Base-by-base conservation (phyloP, 2,329 filamentous ascomycete species). In the Remersonia thermophila region DNA sequence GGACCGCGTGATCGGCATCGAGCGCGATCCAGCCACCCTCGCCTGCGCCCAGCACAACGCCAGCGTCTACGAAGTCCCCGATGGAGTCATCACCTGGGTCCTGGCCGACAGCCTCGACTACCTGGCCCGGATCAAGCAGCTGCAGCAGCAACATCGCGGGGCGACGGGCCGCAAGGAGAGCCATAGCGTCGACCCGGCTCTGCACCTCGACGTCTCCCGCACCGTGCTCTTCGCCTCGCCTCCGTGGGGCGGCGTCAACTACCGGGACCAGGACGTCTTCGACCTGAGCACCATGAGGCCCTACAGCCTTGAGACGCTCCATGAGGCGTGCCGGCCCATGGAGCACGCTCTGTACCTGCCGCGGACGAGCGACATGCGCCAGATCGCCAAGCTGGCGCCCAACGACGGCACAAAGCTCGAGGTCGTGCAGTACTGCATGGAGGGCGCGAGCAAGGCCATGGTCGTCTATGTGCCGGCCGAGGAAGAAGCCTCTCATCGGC, bases 1-100 rank as follows among this genome's bases (percentile, higher is more conserved):
- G 82, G 72, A 77, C 35, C 78, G 75, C 45, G 74, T 98, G 45
- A 85, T 96, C 54, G 85, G 83, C 29, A 80, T 98, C 47, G 91
- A 98, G 60, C 82, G 80, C 48, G 79, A 96, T 51, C 66, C 77
- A 3, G 71, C 77, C 8, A 84, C 83, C 1, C 69, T 98, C 6
- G 78, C 80, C 31, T 98, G 93, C 58, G 91, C 86, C 17, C 87
- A 93, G 61, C 78, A 93, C 55, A 98, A 98, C 55, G 86, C 91
- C 7, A 67, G 75, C 37, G 64, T 96, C 31, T 93, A 95, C 54
- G 87, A 80, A 3, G 82, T 94, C 0, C 63, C 65, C 3, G 71
- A 79, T 33, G 20, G 20, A 5, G 76, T 54, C 51, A 89, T 98
- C 50, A 82, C 77, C 37, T 98, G 86, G 80, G 71, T 95, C 27